Evolutionary conservation across 176 grass and related monocot species (phyloP).

Genomic region (Oryza australiensis): DNA sequence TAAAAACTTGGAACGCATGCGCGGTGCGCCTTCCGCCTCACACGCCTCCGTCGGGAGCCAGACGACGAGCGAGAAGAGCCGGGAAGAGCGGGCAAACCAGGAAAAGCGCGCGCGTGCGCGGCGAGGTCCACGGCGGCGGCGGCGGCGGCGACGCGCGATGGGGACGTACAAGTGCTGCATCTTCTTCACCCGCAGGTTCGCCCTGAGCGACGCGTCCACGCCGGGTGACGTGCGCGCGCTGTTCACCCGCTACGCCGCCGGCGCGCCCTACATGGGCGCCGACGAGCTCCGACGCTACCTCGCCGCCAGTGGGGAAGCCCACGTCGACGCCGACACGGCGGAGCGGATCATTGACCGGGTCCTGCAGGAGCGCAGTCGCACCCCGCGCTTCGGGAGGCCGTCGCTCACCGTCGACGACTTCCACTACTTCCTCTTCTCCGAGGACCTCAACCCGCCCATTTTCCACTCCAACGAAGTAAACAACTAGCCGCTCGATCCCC

Average conservation of each 20-base stretch:
- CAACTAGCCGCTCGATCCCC: neutral
- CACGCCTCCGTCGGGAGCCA: slow-evolving; percentile 38
- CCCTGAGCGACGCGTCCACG: slow-evolving; percentile 55
- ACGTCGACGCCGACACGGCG: slow-evolving; percentile 25
- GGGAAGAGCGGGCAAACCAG: neutral
- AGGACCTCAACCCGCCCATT: slow-evolving; percentile 75
- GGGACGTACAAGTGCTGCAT: slow-evolving; percentile 78
- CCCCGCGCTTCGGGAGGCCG: slow-evolving; percentile 51
- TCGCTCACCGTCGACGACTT: slow-evolving; percentile 70
- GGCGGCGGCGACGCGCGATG: slow-evolving; percentile 32
- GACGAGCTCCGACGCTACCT: slow-evolving; percentile 75
- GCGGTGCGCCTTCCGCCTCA: slow-evolving; percentile 19
- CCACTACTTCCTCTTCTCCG: slow-evolving; percentile 72
- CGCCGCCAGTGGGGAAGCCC: slow-evolving; percentile 26
- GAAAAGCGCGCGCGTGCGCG: neutral
- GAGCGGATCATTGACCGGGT: slow-evolving; percentile 61
- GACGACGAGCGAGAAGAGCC: slow-evolving; percentile 20
- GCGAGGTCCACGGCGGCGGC: slow-evolving; percentile 15
- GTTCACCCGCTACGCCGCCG: slow-evolving; percentile 53
- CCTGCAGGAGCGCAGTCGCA: slow-evolving; percentile 55
- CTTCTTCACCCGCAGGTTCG: slow-evolving; percentile 85
- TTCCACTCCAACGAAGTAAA: slow-evolving; percentile 39
- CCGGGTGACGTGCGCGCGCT: slow-evolving; percentile 57
- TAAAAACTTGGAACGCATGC: slow-evolving; percentile 40
- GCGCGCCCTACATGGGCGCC: slow-evolving; percentile 56